Base-by-base conservation (phyloP, 1,139 yeast genomes). In the Yarrowia galli region DNA sequence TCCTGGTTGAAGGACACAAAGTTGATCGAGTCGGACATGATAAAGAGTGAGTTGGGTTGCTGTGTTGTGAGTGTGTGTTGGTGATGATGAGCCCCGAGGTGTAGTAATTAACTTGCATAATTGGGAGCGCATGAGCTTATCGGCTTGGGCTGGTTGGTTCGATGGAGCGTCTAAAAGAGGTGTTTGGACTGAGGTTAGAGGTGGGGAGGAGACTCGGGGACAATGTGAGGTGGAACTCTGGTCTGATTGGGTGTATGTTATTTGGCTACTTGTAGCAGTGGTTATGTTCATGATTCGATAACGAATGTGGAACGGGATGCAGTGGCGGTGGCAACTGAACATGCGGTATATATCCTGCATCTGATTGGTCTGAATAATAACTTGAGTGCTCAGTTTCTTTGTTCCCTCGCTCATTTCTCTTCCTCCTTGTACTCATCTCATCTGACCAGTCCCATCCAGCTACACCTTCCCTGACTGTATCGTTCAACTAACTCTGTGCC, bases 1-100 rank as follows among this genome's bases (percentile, higher is more conserved):
- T 93, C 97, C 80, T 95, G 99, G 78, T 95, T 95, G 82, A 95
- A 95, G 67, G 89, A 85, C 70, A 92, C 84, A 75, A 82, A 84
- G 74, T 86, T 86, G 69, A 87, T 74, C 42, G 58, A 36, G 68
- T 58, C 51, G 67, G 67, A 42, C 46, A 58, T 38, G 53, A 38
- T 65, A n/a, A 28, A 13, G 38, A 13, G 32, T 28, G 32, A 10
- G 8, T 28, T 9, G 53, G 38, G 53, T 48, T 48, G 53, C 53
- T 48, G 38, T 25, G 53, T 25, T 10, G 15, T 10, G 15, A 35
- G 36, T 36, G 63, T n/a, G 67, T 38, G 53, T 48, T 48, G 54
- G 64, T 58, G 64, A 32, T 58, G 48, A 23, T 54, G 61, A 22
- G 42, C 43, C 43, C 43, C 23, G 46, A 40, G 61, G 61, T 40